Evolutionary conservation across 208 protist genomes (phyloP).

Genomic region (Wallacemonas sp.): DNA sequence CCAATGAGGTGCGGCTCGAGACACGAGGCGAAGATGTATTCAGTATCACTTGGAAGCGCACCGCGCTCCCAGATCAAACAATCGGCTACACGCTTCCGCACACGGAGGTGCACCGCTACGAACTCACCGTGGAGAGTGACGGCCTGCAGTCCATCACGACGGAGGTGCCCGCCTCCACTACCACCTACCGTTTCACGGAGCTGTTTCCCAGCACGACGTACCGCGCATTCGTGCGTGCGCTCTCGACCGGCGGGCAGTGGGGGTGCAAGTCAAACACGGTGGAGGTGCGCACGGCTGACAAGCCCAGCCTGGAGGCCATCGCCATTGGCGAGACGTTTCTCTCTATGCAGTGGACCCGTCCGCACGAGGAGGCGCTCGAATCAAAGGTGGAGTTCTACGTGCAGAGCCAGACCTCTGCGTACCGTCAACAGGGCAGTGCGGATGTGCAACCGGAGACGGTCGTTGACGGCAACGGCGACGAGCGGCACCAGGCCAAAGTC

Average conservation of each 20-base stretch:
- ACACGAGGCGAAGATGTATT: slow-evolving; percentile 83
- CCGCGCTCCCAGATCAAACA: slow-evolving; percentile 16
- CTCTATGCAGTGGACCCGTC: slow-evolving; percentile 70
- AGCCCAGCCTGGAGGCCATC: slow-evolving; percentile 44
- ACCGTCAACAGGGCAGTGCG: slow-evolving; percentile 41
- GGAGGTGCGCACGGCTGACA: slow-evolving; percentile 55
- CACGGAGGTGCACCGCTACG: slow-evolving; percentile 37
- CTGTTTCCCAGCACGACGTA: slow-evolving; percentile 73
- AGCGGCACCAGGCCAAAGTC: slow-evolving; percentile 23
- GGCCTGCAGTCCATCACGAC: slow-evolving; percentile 15
- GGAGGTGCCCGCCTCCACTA: slow-evolving; percentile 8
- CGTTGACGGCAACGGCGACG: background rate
- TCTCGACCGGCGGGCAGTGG: slow-evolving; percentile 72
- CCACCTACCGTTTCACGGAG: slow-evolving; percentile 45
- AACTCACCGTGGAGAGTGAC: slow-evolving; percentile 51
- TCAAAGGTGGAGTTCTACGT: slow-evolving; percentile 74
- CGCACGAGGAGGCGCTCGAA: slow-evolving; percentile 42
- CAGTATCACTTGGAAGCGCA: slow-evolving; percentile 59
- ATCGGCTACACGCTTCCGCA: slow-evolving; percentile 48
- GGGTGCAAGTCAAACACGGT: slow-evolving; percentile 62
- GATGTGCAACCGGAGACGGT: slow-evolving; percentile 16
- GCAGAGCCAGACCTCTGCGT: slow-evolving; percentile 39
- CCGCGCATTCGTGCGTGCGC: slow-evolving; percentile 61
- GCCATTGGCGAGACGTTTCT: slow-evolving; percentile 79
- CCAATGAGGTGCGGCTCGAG: slow-evolving; percentile 48